Evolutionary conservation across 257 asterid genomes (phyloP), one percentile per base, ranked within the genome.

Genomic region (Paraleonurus japonicus): DNA sequence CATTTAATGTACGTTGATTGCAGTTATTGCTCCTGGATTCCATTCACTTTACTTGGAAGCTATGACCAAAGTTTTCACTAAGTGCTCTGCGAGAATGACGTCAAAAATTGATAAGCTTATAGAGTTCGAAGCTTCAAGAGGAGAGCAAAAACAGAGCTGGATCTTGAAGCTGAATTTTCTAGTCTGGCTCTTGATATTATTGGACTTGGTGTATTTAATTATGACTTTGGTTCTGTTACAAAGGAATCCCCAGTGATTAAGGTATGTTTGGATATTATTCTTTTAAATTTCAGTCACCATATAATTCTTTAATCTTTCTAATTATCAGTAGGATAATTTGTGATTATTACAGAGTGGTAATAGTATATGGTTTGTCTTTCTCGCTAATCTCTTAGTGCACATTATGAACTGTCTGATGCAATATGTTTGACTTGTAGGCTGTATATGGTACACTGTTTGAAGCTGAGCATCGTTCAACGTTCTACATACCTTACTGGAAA

Each of bases 381-480:
- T 32, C 28, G 28, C 45, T 3, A 9, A 2, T 41, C n/a, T 41
- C n/a, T 22, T 54, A 33, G 54, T 62, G 28, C 45, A 5, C 20
- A 1, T 39, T 33, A 10, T 26, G 10, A 45, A 57, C 20, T 55
- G 17, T 19, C 68, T 10, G 27, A 50, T 65, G 50, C 47, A 26
- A 22, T 53, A 33, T 73, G 28, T 70, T 30, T 11, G 35, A 11
- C 48, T 28, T 72, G 72, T 80, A 94, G 98, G 98, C 99, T 69
- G 98, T 94, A 30, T 94, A 94, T 78, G 99, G 99, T 73, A 94
- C 99, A 32, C 90, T 94, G 57, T 91, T 92, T 77, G 99, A 91
- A 87, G 98, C 99, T 57, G 99, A 94, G 82, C 99, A 94, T 77
- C 95, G 99, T 37, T 94, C 99, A 5, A 94, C 98, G 11, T 94